Percentiles rank a stretch among this genome's conserved stretches.
Evolutionary conservation across 225 moss, liverwort and hornwort species (phyloP).

Genomic region (Pseudisothecium myosuroides): DNA sequence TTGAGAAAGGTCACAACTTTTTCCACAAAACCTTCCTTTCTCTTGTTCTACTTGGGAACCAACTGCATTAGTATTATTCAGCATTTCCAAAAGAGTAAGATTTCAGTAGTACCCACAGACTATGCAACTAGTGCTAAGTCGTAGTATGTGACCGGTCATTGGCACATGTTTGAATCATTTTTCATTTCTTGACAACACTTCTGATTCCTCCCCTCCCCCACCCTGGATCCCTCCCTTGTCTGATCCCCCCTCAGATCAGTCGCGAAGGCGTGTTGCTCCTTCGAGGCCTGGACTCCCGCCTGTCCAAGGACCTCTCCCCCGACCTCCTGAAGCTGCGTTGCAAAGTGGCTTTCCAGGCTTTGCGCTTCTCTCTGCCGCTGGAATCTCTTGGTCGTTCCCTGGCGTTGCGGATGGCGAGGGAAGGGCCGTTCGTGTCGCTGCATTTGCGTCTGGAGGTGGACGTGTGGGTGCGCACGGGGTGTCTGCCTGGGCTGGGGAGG

Average conservation of each 20-base stretch:
- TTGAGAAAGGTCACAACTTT: too few species aligned
- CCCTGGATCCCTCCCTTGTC: neutral
- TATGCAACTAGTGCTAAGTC: too few species aligned
- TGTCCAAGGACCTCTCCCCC: constrained; percentile 28
- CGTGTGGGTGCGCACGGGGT: constrained; percentile 62
- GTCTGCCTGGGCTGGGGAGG: constrained; percentile 33
- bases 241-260: neutral
- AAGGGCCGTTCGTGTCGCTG: constrained; percentile 26
- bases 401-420: constrained; percentile 23
- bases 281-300: constrained; percentile 42
- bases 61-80: too few species aligned
- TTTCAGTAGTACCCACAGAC: too few species aligned
- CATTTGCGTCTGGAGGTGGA: constrained; percentile 47
- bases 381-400: constrained; percentile 22
- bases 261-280: constrained; percentile 38
- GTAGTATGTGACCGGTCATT: too few species aligned
- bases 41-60: too few species aligned
- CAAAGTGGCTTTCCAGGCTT: constrained; percentile 46
- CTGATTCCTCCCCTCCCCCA: neutral
- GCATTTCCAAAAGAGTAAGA: too few species aligned
- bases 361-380: constrained; percentile 24
- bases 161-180: neutral
- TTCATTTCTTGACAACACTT: neutral
- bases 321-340: constrained; percentile 54
- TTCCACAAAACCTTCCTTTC: too few species aligned